Evolutionary conservation across 2,329 filamentous ascomycete species (phyloP).

Genomic region (Dothiorella sarmentorum): DNA sequence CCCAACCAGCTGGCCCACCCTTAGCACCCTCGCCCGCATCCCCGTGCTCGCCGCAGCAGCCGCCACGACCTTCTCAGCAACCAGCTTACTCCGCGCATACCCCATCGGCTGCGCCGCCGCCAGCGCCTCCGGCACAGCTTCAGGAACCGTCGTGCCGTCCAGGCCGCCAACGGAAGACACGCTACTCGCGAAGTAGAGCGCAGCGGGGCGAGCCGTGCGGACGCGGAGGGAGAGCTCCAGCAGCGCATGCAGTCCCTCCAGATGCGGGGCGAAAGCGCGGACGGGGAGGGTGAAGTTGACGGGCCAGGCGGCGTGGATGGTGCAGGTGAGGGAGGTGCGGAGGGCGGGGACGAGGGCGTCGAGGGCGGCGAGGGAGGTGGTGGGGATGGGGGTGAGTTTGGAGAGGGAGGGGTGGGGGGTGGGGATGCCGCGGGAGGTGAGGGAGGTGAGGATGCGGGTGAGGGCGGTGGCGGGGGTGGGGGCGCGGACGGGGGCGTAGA

Average conservation of each 20-base stretch:
- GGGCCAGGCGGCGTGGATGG: slow-evolving; percentile 55
- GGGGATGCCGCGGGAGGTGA: slow-evolving; percentile 35
- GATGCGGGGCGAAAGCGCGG: slow-evolving; percentile 47
- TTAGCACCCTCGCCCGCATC: slow-evolving; percentile 35
- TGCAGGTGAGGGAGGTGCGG: slow-evolving; percentile 32
- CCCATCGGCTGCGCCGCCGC: slow-evolving; percentile 49
- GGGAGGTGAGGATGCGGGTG: slow-evolving; percentile 36
- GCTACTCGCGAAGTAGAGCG: slow-evolving; percentile 47
- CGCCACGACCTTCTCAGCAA: slow-evolving; percentile 46
- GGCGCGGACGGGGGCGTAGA: slow-evolving; percentile 55
- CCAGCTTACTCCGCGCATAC: slow-evolving; percentile 50
- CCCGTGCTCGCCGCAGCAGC: slow-evolving; percentile 20
- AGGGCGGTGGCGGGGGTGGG: slow-evolving; percentile 32
- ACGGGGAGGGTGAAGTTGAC: slow-evolving; percentile 57
- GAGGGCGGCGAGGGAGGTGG: slow-evolving; percentile 39
- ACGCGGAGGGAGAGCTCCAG: slow-evolving; percentile 39
- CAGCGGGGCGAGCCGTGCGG: slow-evolving; percentile 32
- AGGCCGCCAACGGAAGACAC: neutral
- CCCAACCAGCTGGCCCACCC: slow-evolving; percentile 49
- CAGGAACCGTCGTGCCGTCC: slow-evolving; percentile 28
- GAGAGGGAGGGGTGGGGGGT: slow-evolving; percentile 9
- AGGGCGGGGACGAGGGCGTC: slow-evolving; percentile 22
- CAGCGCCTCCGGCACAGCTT: slow-evolving; percentile 36
- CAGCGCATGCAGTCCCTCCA: slow-evolving; percentile 46
- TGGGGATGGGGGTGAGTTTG: slow-evolving; percentile 37